A percentile compares a stretch with the other conserved stretches of the same genome.
These are phyloP conservation scores for Multifurca ochricompacta DNA, from an alignment of 768 basidiomycete genomes.

Conservation along the genomic window DNA sequence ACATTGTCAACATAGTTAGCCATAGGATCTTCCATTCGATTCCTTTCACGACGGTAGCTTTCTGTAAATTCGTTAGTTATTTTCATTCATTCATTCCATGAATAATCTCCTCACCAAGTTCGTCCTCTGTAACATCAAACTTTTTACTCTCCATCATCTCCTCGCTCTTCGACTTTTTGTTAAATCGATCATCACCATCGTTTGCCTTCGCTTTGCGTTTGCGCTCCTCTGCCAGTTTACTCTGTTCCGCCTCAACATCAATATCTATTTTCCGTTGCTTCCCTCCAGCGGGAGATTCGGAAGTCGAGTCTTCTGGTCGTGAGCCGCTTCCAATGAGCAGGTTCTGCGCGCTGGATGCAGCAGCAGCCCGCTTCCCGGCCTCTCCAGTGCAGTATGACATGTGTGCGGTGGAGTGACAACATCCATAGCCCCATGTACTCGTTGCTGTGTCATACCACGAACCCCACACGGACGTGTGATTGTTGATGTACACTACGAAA, in stretches of 20 bases:
- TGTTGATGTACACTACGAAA: slow-evolving; percentile 71
- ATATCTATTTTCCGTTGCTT: slow-evolving; percentile 9
- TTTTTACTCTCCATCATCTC: slow-evolving; percentile 60
- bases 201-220: slow-evolving; percentile 29
- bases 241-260: slow-evolving; percentile 23
- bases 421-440: slow-evolving; percentile 86
- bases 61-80: slow-evolving; percentile 41
- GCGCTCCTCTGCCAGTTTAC: slow-evolving; percentile 19
- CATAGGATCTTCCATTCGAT: slow-evolving; percentile 85
- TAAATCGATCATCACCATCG: slow-evolving; percentile 61
- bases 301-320: slow-evolving; percentile 12
- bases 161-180: slow-evolving; percentile 75
- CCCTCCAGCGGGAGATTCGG: slow-evolving; percentile 18
- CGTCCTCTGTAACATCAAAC: slow-evolving; percentile 85
- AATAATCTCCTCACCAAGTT: slow-evolving; percentile 50
- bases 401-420: slow-evolving; percentile 84
- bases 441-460: slow-evolving; percentile 78
- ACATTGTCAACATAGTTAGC: slow-evolving; percentile 74
- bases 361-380: slow-evolving; percentile 71
- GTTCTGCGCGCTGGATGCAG: slow-evolving; percentile 67
- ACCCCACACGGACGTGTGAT: slow-evolving; percentile 96
- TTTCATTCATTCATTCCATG: not conserved
- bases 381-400: slow-evolving; percentile 87
- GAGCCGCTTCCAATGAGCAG: slow-evolving; percentile 37
- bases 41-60: slow-evolving; percentile 79